Evolutionary conservation across 306 rosid species (phyloP).

Genomic region (Quercus suber): DNA sequence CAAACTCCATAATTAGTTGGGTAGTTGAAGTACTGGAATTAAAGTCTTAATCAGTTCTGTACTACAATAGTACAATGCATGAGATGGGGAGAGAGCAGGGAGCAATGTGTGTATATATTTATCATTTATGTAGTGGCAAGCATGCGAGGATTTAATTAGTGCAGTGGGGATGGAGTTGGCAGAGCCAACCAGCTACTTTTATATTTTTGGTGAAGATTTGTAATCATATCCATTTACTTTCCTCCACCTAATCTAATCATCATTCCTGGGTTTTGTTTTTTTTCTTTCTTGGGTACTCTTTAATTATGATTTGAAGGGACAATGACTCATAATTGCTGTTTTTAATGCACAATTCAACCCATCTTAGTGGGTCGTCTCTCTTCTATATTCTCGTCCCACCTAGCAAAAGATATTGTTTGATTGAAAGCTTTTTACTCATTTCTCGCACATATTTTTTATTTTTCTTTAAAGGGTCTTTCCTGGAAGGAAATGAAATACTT

Average conservation of each 20-base stretch:
- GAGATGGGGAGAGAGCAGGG: background rate
- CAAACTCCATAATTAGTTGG: background rate
- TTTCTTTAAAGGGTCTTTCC: background rate
- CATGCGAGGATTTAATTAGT: background rate
- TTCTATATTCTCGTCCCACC: background rate
- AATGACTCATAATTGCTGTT: background rate
- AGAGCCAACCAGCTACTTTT: background rate
- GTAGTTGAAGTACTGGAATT: background rate
- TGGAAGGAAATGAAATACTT: background rate
- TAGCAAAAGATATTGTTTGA: background rate
- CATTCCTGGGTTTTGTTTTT: background rate
- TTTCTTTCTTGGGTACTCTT: background rate
- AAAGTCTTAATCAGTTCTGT: background rate
- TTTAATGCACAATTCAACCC: background rate
- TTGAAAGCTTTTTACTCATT: background rate
- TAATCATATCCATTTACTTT: constrained; percentile 15
- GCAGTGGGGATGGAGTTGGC: background rate
- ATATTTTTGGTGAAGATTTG: background rate
- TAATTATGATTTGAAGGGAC: background rate
- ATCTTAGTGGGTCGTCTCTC: background rate
- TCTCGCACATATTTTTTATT: background rate
- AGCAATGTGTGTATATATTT: too few relatives aligned
- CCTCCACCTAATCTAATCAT: constrained; percentile 27
- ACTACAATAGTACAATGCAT: background rate
- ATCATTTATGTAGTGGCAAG: background rate